Conservation (phyloP, 495 filamentous ascomycete species). For the Podospora didyma region DNA sequence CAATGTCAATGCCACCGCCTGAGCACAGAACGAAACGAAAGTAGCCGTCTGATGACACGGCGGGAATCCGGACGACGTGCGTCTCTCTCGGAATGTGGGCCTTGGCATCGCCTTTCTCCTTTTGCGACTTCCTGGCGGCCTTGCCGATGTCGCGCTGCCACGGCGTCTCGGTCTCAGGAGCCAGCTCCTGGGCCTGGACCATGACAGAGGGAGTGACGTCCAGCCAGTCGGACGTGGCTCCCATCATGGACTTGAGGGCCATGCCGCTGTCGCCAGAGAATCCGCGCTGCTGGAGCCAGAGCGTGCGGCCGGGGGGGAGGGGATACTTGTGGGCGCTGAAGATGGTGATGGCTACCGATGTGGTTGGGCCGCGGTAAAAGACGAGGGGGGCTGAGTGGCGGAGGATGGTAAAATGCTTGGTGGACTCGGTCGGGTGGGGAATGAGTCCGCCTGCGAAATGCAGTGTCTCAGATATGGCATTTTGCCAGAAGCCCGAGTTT, state of each 20-base stretch:
- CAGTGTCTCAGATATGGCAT: constrained; percentile 51
- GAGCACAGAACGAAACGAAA: constrained; percentile 60
- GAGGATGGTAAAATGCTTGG: constrained; percentile 62
- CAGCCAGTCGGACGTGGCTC: constrained; percentile 54
- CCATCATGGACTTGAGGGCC: constrained; percentile 57
- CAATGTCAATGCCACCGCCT: constrained; percentile 32
- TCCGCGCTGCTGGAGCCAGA: constrained; percentile 64
- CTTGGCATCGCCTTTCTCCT: constrained; percentile 36
- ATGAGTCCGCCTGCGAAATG: constrained; percentile 63
- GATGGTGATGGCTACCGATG: constrained; percentile 57
- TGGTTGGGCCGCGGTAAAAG: constrained; percentile 59
- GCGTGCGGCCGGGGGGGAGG: constrained; percentile 52
- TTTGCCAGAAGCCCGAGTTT: constrained; percentile 29
- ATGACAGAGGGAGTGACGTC: constrained; percentile 57
- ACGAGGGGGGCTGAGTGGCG: constrained; percentile 61
- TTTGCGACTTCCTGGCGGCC: constrained; percentile 48
- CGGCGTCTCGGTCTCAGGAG: constrained; percentile 51
- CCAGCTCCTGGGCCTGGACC: constrained; percentile 41
- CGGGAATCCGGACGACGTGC: constrained; percentile 58
- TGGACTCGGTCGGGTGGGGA: constrained; percentile 58
- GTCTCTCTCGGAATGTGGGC: constrained; percentile 57
- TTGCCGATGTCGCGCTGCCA: constrained; percentile 65
- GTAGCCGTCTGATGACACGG: constrained; percentile 60
- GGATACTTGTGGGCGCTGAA: constrained; percentile 50
- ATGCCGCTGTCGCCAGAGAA: constrained; percentile 67